Percentiles rank a stretch among this genome's conserved stretches.
Conservation (phyloP, 768 basidiomycete genomes). For the Bullera alba region DNA sequence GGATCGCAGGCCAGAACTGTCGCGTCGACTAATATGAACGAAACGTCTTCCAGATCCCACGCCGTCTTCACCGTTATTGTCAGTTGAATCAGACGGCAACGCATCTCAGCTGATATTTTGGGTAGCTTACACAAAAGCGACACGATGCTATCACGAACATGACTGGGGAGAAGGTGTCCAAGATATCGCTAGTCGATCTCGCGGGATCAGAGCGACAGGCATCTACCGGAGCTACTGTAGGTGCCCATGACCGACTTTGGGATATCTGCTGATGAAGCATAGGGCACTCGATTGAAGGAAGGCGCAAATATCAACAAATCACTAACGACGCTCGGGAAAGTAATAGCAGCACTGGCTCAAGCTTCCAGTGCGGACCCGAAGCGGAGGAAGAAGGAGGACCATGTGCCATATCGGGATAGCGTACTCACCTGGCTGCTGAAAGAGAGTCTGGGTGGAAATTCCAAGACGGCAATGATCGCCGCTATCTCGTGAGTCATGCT, state of each 20-base stretch:
- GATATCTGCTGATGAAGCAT: neutral
- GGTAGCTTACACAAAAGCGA: constrained; percentile 81
- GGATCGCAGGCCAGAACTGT: constrained; percentile 69
- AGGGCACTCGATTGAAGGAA: constrained; percentile 86
- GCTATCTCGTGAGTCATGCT: constrained; percentile 66
- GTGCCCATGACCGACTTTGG: neutral
- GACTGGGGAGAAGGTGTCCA: constrained; percentile 96
- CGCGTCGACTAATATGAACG: constrained; percentile 99
- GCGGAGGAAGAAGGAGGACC: constrained; percentile 82
- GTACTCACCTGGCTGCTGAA: constrained; percentile 97
- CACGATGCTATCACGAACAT: constrained; percentile 77
- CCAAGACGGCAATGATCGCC: constrained; percentile 94
- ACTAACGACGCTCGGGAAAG: constrained; percentile 93
- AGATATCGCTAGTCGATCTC: constrained; percentile 93
- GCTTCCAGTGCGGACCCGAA: constrained; percentile 56
- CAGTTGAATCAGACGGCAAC: neutral
- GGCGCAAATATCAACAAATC: constrained; percentile 99
- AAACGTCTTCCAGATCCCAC: constrained; percentile 96
- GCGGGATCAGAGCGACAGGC: constrained; percentile 96
- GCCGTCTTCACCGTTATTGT: constrained; percentile 82
- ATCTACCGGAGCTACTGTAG: constrained; percentile 82
- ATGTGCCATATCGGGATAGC: constrained; percentile 95
- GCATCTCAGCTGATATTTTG: constrained; percentile 1
- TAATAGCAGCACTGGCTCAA: constrained; percentile 79
- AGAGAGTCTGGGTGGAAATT: constrained; percentile 75